Conservation (phyloP, 495 filamentous ascomycete species). For the Hypoxylon rickii region DNA sequence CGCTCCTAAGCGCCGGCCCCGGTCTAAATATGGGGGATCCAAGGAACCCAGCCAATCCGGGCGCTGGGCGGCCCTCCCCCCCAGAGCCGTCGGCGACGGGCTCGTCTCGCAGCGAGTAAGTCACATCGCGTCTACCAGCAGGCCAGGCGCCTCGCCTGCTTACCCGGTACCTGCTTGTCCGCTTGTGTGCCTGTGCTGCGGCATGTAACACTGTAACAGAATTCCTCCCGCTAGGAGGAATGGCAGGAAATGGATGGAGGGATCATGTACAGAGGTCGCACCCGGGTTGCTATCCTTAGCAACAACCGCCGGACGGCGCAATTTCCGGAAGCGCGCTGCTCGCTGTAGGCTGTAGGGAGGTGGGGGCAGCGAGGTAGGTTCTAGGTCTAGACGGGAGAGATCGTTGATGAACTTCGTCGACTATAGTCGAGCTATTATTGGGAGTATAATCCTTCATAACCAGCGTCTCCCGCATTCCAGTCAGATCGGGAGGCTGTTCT, state of each 20-base stretch:
- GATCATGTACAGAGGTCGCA: constrained; percentile 28
- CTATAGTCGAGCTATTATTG: constrained; percentile 4
- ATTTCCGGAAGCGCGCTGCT: constrained; percentile 14
- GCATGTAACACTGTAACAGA: no score
- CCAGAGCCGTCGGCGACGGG: no score
- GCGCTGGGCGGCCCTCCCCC: no score
- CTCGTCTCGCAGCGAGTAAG: no score
- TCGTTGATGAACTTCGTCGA: constrained; percentile 18
- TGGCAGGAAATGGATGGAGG: not conserved
- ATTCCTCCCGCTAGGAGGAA: constrained; percentile 8
- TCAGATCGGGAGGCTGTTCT: constrained; percentile 15
- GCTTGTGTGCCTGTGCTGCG: not conserved
- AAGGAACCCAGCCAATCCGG: no score
- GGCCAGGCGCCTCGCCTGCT: no score
- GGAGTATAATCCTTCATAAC: constrained; percentile 30
- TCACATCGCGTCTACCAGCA: no score
- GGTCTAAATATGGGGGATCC: not conserved
- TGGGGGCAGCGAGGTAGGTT: constrained; percentile 17
- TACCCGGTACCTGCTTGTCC: not conserved
- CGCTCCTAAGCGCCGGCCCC: not conserved
- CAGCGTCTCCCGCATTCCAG: constrained; percentile 13
- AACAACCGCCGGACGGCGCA: constrained; percentile 2
- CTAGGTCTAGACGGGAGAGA: constrained; percentile 21
- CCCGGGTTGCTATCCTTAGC: constrained; percentile 31
- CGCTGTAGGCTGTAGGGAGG: not conserved